phyloP scores from a whole-genome alignment of 352 stramenopile species.

The Peronospora farinosa region DNA sequence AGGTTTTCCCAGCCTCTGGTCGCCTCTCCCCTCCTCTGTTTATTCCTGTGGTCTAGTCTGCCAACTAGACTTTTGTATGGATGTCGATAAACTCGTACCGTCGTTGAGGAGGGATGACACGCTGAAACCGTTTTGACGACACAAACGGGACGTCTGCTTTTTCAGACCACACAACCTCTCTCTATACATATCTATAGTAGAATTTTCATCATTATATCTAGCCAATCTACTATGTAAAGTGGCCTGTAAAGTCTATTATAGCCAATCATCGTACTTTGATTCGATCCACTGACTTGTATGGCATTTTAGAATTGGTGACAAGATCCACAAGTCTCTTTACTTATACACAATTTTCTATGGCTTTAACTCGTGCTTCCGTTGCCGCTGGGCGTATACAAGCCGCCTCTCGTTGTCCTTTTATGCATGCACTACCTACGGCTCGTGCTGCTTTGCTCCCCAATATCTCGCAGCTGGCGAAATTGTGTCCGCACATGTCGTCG shows the following conservation, averaged over 20 bases:
- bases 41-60: conserved; percentile 21
- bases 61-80: conserved; percentile 4
- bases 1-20: conserved; percentile 14
- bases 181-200: not conserved
- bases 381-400: conserved; percentile 63
- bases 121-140: conserved; percentile 15
- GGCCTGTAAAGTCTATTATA: not conserved
- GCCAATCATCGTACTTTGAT: not conserved
- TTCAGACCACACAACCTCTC: conserved; percentile 9
- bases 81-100: not conserved
- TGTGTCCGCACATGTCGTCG: conserved; percentile 83
- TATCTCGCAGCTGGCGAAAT: conserved; percentile 77
- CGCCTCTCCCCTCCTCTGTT: conserved; percentile 4
- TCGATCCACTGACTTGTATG: not conserved
- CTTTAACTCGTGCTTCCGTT: conserved; percentile 63
- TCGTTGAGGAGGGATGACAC: conserved; percentile 23
- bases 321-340: conserved; percentile 16
- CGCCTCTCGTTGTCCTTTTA: conserved; percentile 77
- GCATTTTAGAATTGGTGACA: conserved; percentile 39
- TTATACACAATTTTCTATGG: conserved; percentile 25
- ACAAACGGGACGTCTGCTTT: conserved; percentile 12
- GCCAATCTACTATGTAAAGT: too few relatives aligned
- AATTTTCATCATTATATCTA: too few relatives aligned
- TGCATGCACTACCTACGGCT: conserved; percentile 66
- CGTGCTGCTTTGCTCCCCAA: conserved; percentile 77